Conservation (phyloP, 2,329 filamentous ascomycete species). For the Aureobasidium namibiae region DNA sequence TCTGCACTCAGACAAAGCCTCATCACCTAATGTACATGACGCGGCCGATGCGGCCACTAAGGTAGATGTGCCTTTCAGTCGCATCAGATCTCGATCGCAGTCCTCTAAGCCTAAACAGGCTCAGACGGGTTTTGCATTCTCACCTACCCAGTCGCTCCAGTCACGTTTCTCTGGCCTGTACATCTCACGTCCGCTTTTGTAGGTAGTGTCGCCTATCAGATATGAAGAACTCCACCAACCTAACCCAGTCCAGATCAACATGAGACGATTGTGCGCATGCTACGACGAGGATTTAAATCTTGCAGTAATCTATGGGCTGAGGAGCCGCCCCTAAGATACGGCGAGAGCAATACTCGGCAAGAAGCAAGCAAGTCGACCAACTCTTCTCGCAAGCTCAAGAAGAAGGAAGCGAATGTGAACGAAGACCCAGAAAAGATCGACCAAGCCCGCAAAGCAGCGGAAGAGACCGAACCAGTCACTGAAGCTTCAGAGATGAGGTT, state of each 20-base stretch:
- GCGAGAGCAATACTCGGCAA: not conserved
- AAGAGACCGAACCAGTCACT: not conserved
- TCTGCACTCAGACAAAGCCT: constrained; percentile 17
- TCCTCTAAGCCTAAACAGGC: not conserved
- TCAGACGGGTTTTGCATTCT: not conserved
- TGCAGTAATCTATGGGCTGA: not conserved
- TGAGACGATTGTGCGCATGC: not conserved
- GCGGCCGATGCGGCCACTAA: constrained; percentile 29
- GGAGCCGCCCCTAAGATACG: not conserved
- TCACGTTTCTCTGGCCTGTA: not conserved
- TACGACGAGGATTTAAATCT: not conserved
- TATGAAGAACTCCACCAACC: constrained; percentile 4
- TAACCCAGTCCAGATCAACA: not conserved
- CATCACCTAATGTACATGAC: not conserved
- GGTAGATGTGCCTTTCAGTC: constrained; percentile 38
- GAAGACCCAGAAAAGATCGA: not conserved
- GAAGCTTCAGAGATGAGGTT: not conserved
- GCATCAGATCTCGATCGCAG: not conserved
- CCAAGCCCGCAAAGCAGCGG: no score
- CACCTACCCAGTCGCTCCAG: not conserved
- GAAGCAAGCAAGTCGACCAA: not conserved
- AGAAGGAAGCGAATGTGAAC: no score
- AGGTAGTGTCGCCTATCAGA: not conserved
- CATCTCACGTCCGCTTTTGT: not conserved
- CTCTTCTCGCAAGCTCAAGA: not conserved